Conservation (phyloP, 192 early-diverging fungal species). For the Gamsiella multidivaricata region DNA sequence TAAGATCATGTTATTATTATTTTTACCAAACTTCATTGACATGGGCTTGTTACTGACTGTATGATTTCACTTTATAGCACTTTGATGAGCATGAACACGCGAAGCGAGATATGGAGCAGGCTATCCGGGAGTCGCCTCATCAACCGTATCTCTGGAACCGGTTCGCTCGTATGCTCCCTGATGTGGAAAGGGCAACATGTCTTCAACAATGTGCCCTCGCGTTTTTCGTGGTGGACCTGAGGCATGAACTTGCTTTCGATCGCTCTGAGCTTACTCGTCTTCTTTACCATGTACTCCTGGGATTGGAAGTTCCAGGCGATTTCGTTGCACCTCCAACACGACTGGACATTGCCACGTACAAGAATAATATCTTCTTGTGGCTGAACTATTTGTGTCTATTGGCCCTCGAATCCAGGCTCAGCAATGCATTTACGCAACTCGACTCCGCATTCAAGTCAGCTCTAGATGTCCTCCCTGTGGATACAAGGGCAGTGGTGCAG, state of each 20-base stretch:
- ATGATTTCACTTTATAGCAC: slow-evolving; percentile 11
- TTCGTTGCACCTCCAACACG: slow-evolving; percentile 9
- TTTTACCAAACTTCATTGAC: not conserved
- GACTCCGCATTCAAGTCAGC: slow-evolving; percentile 8
- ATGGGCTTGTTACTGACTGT: not conserved
- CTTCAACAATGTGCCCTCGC: slow-evolving; percentile 24
- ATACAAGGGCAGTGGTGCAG: not conserved
- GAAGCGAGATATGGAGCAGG: not conserved
- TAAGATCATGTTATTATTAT: not conserved
- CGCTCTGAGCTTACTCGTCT: slow-evolving; percentile 12
- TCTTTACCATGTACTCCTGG: slow-evolving; percentile 31
- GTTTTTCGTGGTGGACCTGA: slow-evolving; percentile 6
- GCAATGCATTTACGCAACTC: slow-evolving; percentile 4
- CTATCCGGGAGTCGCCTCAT: slow-evolving; percentile 15
- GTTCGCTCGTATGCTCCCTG: slow-evolving; percentile 15
- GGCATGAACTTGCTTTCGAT: not conserved
- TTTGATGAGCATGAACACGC: slow-evolving; percentile 8
- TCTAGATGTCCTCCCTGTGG: not conserved
- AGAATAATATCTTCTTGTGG: slow-evolving; percentile 40
- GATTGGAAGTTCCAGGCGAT: slow-evolving; percentile 10
- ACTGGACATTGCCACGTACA: not conserved
- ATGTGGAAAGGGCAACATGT: not conserved
- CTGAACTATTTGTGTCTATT: slow-evolving; percentile 42
- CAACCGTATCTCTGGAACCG: slow-evolving; percentile 48
- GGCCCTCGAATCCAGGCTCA: slow-evolving; percentile 4